A percentile compares a stretch with the other conserved stretches of the same genome.
These are phyloP conservation scores for Cryphonectria carpinicola DNA, from an alignment of 2,329 filamentous ascomycete species.

Conservation along the genomic window DNA sequence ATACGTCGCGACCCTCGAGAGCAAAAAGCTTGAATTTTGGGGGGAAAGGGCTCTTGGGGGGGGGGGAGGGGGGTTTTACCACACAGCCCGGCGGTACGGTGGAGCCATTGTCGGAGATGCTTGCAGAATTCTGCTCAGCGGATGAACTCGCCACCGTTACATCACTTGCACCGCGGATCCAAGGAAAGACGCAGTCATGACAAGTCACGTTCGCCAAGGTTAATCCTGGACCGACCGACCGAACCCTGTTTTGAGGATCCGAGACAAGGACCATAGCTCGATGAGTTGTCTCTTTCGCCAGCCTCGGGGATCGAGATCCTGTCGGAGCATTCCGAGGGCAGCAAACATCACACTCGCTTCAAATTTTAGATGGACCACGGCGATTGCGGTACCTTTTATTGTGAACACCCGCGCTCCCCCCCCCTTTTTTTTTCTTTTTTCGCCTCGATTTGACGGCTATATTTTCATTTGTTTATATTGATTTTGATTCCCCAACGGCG, in stretches of 20 bases:
- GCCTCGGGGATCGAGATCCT: not conserved
- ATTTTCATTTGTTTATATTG: not conserved
- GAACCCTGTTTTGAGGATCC: not conserved
- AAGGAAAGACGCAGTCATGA: not conserved
- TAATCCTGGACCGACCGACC: not conserved
- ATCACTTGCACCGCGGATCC: conserved; percentile 18
- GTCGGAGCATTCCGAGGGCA: not conserved
- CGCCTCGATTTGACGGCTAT: not conserved
- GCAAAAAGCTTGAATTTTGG: not conserved
- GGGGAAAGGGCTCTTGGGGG: not conserved
- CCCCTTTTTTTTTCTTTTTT: not conserved
- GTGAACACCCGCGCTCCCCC: too few relatives aligned
- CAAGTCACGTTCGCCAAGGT: not conserved
- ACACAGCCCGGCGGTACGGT: not conserved
- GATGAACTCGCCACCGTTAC: conserved; percentile 8
- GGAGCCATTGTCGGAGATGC: not conserved
- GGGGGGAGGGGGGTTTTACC: too few relatives aligned
- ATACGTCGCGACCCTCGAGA: conserved; percentile 12
- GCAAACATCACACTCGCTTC: not conserved
- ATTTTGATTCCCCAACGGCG: not conserved
- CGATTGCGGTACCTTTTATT: not conserved
- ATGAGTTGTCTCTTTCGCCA: not conserved
- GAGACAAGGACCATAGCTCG: not conserved
- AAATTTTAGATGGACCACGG: not conserved
- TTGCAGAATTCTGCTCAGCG: conserved; percentile 1